Evolutionary conservation across 2,329 filamentous ascomycete genomes (phyloP).

Genomic region (Cladorrhinum sp.): DNA sequence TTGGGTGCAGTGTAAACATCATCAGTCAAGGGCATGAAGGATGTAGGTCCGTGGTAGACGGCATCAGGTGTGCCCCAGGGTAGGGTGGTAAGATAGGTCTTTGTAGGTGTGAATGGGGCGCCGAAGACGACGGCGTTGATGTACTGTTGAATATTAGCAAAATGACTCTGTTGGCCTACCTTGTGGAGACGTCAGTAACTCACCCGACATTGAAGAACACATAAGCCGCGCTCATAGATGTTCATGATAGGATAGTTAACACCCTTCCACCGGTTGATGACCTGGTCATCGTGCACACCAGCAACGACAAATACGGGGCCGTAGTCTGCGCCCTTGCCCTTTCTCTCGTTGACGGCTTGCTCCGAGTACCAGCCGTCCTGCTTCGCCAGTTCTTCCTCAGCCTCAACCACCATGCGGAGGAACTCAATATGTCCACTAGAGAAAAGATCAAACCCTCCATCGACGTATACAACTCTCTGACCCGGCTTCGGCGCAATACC

Average conservation of each 20-base stretch:
- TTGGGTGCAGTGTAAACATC: constrained; percentile 81
- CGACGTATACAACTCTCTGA: constrained; percentile 88
- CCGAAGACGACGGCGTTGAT: constrained; percentile 85
- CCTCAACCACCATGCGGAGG: constrained; percentile 69
- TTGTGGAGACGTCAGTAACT: constrained; percentile 28
- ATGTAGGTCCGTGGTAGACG: constrained; percentile 95
- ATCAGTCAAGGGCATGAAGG: constrained; percentile 78
- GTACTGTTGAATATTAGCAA: constrained; percentile 55
- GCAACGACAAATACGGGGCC: constrained; percentile 83
- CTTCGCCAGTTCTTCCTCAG: constrained; percentile 67
- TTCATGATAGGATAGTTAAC: constrained; percentile 99
- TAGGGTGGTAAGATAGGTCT: constrained; percentile 69
- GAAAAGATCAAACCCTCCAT: constrained; percentile 95
- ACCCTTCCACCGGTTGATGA: constrained; percentile 95
- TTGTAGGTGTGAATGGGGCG: constrained; percentile 82
- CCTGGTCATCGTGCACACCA: constrained; percentile 89
- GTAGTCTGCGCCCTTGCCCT: constrained; percentile 70
- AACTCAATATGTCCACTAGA: constrained; percentile 97
- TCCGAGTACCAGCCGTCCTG: constrained; percentile 72
- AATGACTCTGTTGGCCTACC: not conserved
- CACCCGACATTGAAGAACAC: constrained; percentile 91
- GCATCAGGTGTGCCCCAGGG: constrained; percentile 72
- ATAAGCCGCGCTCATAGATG: constrained; percentile 92
- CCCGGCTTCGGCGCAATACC: constrained; percentile 71
- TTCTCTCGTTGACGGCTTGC: constrained; percentile 60